Base-by-base conservation (phyloP, 176 grass and related monocot genomes). In the Zoysia japonica region DNA sequence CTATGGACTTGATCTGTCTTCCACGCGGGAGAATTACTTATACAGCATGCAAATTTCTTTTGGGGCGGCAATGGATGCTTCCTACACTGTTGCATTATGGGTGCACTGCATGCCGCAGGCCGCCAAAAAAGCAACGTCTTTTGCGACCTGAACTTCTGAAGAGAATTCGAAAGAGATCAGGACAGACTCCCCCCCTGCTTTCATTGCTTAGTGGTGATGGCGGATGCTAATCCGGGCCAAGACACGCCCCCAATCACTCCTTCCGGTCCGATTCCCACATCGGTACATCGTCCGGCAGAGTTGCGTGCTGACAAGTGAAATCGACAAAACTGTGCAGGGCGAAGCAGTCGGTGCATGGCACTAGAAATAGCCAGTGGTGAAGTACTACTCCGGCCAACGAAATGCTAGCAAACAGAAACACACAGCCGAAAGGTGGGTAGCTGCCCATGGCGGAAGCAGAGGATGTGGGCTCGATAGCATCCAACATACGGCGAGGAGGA, bases 251-350 rank as follows among this genome's bases (percentile, higher is more conserved):
- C 53, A 37, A 9, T 35, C 9, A 8, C 16, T 5, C 7, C 35
- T 42, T 39, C 41, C 72, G 14, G 56, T 61, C 44, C 50, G 36
- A 15, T 78, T 39, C 37, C 77, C 41, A 61, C 53, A 52, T 62
- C 40, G n/a, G 63, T 11, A 14, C 39, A 45, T 69, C 62, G 84
- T 52, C 11, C 62, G 71, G 75, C 54, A 40, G 45, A 45, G 16
- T 67, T 36, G 65, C 68, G 85, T 5, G 64, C 64, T 65, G 71
- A 86, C 84, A 86, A 70, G 53, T 38, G 37, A 68, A 75, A 68
- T 19, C 11, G 85, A 72, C 74, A 46, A 44, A 76, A 9, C 13
- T 39, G 39, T 46, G 15, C 67, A 28, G 57, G 35, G 72, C 41
- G 70, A 50, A 38, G 68, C 28, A 45, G 65, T 39, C 47, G n/a